Evolutionary conservation across 169 alveolate species (phyloP), one percentile per base, ranked within the genome.

Genomic region (Plasmodium blacklocki): DNA sequence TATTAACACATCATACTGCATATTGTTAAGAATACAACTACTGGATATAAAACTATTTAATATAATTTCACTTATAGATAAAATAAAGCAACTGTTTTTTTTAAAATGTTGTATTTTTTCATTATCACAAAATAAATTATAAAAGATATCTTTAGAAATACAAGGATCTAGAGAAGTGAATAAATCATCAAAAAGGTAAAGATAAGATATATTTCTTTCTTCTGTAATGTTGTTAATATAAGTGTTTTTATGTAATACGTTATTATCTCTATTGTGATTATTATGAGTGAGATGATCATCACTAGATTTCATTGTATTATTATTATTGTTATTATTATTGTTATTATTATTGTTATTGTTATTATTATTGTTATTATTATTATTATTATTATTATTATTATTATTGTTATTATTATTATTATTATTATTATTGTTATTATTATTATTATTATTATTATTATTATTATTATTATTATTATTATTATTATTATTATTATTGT

Each of bases 161-260:
- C 72, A 88, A 23, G 95, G 95, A 70, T 94, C 96, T 15, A 94
- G 43, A 2, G 95, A 88, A 19, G 92, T 87, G 83, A 94, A 94
- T 1, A 94, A 58, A 43, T 62, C 94, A 74, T 66, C 93, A 29
- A 94, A 73, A n/a, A 93, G 64, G 74, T 70, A 88, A 21, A 52
- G 52, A 80, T 88, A 92, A 2, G 71, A 73, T 26, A 76, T 73
- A n/a, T 71, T 32, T 7, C 32, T 54, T 3, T 70, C 23, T 3
- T 71, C 59, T 43, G 62, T 43, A 52, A 66, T 39, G 0, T 43
- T 62, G 8, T 32, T 39, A 6, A 67, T 18, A 29, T 9, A 49
- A 32, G n/a, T 50, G 0, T 74, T 74, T 19, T 74, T 74, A 4
- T 26, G 2, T n/a, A n/a, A 2, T 2, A 0, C 15, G 26, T 63